Percentiles rank a stretch among this genome's conserved stretches.
Evolutionary conservation across 2,329 filamentous ascomycete genomes (phyloP).

Genomic region (Penicillium sp.): DNA sequence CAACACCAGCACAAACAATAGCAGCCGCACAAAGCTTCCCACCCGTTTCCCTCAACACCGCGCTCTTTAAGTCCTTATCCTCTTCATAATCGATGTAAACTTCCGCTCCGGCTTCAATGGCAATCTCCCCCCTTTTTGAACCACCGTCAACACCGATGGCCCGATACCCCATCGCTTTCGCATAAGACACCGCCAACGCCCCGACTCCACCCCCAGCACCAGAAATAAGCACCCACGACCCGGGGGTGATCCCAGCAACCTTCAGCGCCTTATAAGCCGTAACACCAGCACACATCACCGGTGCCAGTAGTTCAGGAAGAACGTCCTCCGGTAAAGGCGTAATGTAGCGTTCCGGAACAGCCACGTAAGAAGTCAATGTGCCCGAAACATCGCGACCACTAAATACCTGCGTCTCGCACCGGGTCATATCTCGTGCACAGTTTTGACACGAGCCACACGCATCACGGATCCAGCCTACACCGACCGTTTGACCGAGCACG

Average conservation of each 20-base stretch:
- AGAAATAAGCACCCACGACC: slow-evolving; percentile 79
- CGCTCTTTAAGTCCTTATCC: not conserved
- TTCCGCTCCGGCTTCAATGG: slow-evolving; percentile 66
- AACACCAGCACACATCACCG: slow-evolving; percentile 80
- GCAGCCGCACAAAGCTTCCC: not conserved
- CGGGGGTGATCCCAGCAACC: slow-evolving; percentile 72
- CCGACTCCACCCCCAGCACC: slow-evolving; percentile 84
- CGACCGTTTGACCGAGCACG: not conserved
- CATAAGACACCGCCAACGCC: slow-evolving; percentile 79
- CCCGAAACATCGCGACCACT: not conserved
- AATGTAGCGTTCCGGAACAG: not conserved
- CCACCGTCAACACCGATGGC: slow-evolving; percentile 82
- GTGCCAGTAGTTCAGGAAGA: slow-evolving; percentile 73
- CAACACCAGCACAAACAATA: not conserved
- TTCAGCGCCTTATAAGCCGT: slow-evolving; percentile 92
- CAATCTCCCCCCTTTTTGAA: slow-evolving; percentile 73
- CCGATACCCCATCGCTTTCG: slow-evolving; percentile 83
- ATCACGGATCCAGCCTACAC: not conserved
- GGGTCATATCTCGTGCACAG: not conserved
- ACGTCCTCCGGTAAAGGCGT: not conserved
- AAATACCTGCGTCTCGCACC: not conserved
- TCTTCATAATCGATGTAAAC: slow-evolving; percentile 9
- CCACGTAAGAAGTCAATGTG: not conserved
- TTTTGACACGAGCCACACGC: not conserved
- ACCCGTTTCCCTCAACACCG: not conserved